Evolutionary conservation across 148 eudicot species (phyloP), one percentile per base, ranked within the genome.

Genomic region (Pharnaceum exiguum): DNA sequence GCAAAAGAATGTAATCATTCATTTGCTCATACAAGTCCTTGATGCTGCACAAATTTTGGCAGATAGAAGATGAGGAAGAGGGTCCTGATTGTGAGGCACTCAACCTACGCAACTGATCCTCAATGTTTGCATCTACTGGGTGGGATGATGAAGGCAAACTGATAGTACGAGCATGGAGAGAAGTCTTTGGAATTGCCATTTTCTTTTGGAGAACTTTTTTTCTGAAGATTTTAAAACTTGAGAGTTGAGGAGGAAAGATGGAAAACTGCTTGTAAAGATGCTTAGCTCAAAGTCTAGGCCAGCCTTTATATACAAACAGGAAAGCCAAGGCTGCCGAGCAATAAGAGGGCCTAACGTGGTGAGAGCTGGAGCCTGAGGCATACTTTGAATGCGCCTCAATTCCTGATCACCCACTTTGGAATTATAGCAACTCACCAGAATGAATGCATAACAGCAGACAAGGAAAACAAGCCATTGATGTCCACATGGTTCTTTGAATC

Each of bases 141-240:
- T 57, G 61, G 27, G 61, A 23, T 1, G 31, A 7, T 5, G 61
- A 57, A 24, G 61, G 49, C 31, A 57, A 8, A 40, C 49, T 40
- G 48, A 23, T 57, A 11, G 49, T 38, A n/a, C 61, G 61, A 13
- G 8, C 25, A 35, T 57, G 61, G 32, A 11, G 27, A 57, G 61
- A 11, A 25, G 48, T 37, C 27, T 24, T 56, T 24, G 23, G 32
- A 10, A 24, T 39, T 12, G 42, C 42, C 27, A 54, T 27, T 56
- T 22, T 38, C 17, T 15, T 36, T 56, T 45, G 10, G 10, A 10
- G 3, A 2, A 1, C 9, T 54, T 32, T 33, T 10, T 9, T 9
- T 11, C 7, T 24, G 2, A 26, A 49, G 10, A 0, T 45, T 19
- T 45, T 45, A 7, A 18, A 17, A 15, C 11, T 13, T 19, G 19